Base-by-base conservation (phyloP, 129 eudicot genomes). In the Silybum marianum region DNA sequence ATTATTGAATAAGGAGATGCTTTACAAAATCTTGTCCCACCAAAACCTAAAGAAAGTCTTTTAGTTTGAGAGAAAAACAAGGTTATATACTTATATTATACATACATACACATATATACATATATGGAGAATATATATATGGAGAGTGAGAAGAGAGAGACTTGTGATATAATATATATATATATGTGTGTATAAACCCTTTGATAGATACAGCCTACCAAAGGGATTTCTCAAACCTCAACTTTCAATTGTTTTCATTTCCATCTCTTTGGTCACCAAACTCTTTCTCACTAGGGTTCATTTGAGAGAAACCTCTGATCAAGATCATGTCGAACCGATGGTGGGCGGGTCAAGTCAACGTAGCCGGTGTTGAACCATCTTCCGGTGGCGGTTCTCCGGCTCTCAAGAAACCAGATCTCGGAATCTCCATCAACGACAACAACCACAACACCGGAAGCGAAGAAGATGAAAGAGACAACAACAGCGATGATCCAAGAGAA, bases 321-420 rank as follows among this genome's bases (percentile, higher is more conserved):
- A 54, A 77, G 48, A 79, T 40, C 82, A 91, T 91, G 96, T 81
- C 96, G 16, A 91, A 91, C 86, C 89, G 88, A 60, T 91, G 96
- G 93, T 89, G 93, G 93, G 58, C 87, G 0, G 91, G 91, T 3
- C 91, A 86, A 51, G 93, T 87, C 67, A 91, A 89, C 85, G 83
- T 87, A 32, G 86, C 83, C 25, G 93, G 89, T 0, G 80, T 78
- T 1, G 88, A 85, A 42, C 22, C 93, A 74, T 84, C 91, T 9
- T 81, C 88, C 1, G 78, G 68, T 3, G 16, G 14, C 10, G 75
- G 44, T 38, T 84, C 90, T 1, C 71, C 87, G 1, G 86, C 82
- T 0, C 40, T 81, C 73, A 88, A 80, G 78, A 88, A 84, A 54
- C 94, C 91, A 76, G 92, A 90, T 90, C 94, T 90, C 1, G 95